Percentiles rank a stretch among this genome's conserved stretches.
These are phyloP conservation scores for Dichotomopilus funicola DNA, from an alignment of 2,329 filamentous ascomycete species.

Conservation along the genomic window DNA sequence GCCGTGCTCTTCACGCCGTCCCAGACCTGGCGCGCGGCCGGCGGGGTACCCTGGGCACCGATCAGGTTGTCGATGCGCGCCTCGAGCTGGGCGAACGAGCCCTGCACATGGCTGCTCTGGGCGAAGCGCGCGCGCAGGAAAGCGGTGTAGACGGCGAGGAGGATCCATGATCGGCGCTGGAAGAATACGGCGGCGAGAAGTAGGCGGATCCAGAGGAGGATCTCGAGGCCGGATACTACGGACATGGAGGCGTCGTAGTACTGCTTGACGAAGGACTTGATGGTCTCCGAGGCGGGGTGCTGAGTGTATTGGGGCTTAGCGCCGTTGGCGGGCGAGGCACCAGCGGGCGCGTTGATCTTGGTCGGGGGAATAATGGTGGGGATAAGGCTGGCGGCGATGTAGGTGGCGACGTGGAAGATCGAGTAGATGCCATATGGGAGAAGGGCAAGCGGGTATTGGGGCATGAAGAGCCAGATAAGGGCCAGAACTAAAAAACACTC, in stretches of 20 bases:
- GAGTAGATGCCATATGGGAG: slow-evolving; percentile 96
- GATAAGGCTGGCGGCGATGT: slow-evolving; percentile 87
- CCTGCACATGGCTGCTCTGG: slow-evolving; percentile 91
- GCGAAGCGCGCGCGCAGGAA: slow-evolving; percentile 87
- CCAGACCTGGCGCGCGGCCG: slow-evolving; percentile 73
- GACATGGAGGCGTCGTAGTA: slow-evolving; percentile 98
- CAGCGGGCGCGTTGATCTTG: slow-evolving; percentile 45
- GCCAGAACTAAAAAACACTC: slow-evolving; percentile 63
- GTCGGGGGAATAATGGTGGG: slow-evolving; percentile 72
- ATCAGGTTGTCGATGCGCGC: slow-evolving; percentile 74
- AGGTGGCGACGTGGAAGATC: slow-evolving; percentile 95
- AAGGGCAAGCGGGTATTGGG: slow-evolving; percentile 83
- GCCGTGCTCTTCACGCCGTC: slow-evolving; percentile 66
- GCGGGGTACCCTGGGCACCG: slow-evolving; percentile 80
- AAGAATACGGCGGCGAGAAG: slow-evolving; percentile 77
- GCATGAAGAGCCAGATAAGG: slow-evolving; percentile 86
- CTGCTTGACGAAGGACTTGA: slow-evolving; percentile 91
- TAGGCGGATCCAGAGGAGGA: slow-evolving; percentile 78
- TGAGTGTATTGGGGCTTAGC: slow-evolving; percentile 46
- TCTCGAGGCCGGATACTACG: slow-evolving; percentile 81
- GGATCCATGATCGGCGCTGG: slow-evolving; percentile 83
- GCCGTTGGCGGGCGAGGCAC: slow-evolving; percentile 45
- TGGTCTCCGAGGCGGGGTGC: slow-evolving; percentile 67
- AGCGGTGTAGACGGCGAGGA: slow-evolving; percentile 76
- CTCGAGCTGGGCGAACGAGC: slow-evolving; percentile 64